Base-by-base conservation (phyloP, 2,329 filamentous ascomycete species). In the Scopulariopsis brevicaulis region DNA sequence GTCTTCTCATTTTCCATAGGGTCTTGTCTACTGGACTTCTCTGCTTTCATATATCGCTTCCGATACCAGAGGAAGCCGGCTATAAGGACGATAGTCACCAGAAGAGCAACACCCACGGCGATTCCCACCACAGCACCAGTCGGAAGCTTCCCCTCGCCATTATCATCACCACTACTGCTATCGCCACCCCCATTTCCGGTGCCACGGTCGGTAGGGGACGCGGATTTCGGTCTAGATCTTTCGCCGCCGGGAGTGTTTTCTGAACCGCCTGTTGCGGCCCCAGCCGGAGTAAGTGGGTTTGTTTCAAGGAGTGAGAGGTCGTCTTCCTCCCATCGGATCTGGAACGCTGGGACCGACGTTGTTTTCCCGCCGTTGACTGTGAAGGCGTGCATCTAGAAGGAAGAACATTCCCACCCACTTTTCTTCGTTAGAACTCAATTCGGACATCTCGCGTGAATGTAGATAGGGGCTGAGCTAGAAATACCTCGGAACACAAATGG, bases 291-390 rank as follows among this genome's bases (percentile, higher is more conserved):
- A 18, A 58, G 40, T 3, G 56, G 56, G 34, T 58, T 22, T 11
- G 56, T 58, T 48, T 58, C 56, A 8, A 58, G 56, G 22, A 50
- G 24, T 1, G 51, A 22, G 24, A 58, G 51, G n/a, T 58, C 56
- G 37, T 22, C 22, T 18, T 37, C 56, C 24, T 53, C 56, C 56
- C 56, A 58, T 11, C 56, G 51, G 28, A 58, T 58, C 25, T 58
- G 56, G 35, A 58, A 54, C 15, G 56, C 56, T 4, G 56, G 56
- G 3, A 18, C 56, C 1, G 52, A 53, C 11, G 35, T 58, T 4
- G 52, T 54, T 20, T 43, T 22, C 34, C 56, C 56, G 22, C 28
- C 51, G 15, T 32, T 12, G 20, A 57, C 46, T 7, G 32, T 53
- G 18, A 35, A 52, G 11, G 55, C 55, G 48, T 57, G 55, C 46